These are phyloP conservation scores for Violaceomyces palustris DNA, from an alignment of 1,284 basidiomycete species.

Conservation along the genomic window DNA sequence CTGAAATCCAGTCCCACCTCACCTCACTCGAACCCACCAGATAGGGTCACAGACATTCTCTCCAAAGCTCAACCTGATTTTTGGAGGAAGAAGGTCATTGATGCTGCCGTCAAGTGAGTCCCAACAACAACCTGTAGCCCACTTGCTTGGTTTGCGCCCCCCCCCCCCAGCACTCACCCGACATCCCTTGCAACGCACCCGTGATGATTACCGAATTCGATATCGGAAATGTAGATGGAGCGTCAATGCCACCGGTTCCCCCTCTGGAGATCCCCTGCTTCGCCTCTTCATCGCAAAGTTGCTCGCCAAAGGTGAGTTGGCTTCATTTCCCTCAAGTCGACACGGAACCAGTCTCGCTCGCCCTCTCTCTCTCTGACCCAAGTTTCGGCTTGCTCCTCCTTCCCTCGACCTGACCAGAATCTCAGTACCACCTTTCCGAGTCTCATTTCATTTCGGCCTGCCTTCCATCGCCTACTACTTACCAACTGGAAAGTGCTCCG, in stretches of 20 bases:
- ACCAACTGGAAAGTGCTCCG: conserved; percentile 16
- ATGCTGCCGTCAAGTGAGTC: conserved; percentile 45
- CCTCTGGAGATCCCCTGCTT: conserved; percentile 39
- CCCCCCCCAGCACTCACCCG: too few relatives aligned
- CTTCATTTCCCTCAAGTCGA: background rate
- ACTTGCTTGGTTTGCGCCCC: too few relatives aligned
- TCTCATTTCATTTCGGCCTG: conserved; percentile 33
- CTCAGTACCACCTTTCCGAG: conserved; percentile 31
- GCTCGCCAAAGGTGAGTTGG: conserved; percentile 22
- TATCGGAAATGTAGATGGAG: conserved; percentile 20
- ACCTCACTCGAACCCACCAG: conserved; percentile 2
- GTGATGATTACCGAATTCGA: background rate
- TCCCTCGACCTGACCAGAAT: conserved; percentile 4
- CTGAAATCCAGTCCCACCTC: conserved; percentile 1
- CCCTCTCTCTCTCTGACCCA: background rate
- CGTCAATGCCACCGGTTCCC: conserved; percentile 12
- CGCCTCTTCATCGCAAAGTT: conserved; percentile 40
- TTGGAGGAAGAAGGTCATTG: conserved; percentile 48
- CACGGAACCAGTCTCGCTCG: too few relatives aligned
- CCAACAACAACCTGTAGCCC: too few relatives aligned
- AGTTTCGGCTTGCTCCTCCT: conserved; percentile 1
- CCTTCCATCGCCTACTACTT: conserved; percentile 12
- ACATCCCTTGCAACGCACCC: too few relatives aligned
- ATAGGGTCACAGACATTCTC: conserved; percentile 33
- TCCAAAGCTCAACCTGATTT: conserved; percentile 36